Evolutionary conservation across 164 flowering plant genomes (phyloP), one percentile per base, ranked within the genome.

Genomic region (Stephania cephalantha): DNA sequence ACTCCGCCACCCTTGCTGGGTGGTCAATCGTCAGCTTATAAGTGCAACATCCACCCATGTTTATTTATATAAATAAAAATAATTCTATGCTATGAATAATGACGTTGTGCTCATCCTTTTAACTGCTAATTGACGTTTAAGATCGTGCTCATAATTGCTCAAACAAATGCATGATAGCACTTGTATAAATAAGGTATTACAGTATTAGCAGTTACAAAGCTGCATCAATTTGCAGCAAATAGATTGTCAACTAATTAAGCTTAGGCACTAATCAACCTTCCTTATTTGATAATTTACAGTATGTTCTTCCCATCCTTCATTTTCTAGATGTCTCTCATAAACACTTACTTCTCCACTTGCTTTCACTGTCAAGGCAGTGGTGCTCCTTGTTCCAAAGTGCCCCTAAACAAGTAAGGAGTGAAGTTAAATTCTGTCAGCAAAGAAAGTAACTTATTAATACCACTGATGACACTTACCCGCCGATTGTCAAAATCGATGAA

Each of bases 351-450:
- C 83, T 12, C 89, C 90, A 46, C 44, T 72, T 25, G 77, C 68
- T 78, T 46, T 80, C 17, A 85, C 79, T n/a, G 85, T 80, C 70
- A 91, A 55, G 45, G 84, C 90, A 63, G 85, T 84, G 7, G 83
- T 86, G 86, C 97, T 92, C 78, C 93, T 83, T 15, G 95, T 91
- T 30, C 91, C 93, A 73, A 84, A 89, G 46, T 71, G 74, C 11
- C 91, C 95, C 92, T 90, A 80, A 55, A 69, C 53, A 69, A 10
- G 73, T 48, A 69, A 44, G 69, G 50, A 9, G 13, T 71, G 15
- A 30, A 58, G 66, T 35, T 3, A 22, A 5, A 1, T 58, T 58
- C 3, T 13, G 20, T 17, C 9, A 18, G 46, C 25, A 29, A 70
- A 15, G 53, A 55, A 45, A 50, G 48, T 25, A 70, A 58, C 48